A percentile compares a stretch with the other conserved stretches of the same genome.
phyloP scores from a whole-genome alignment of 306 rosid genomes.

The barrel medic (Medicago truncatula) region DNA sequence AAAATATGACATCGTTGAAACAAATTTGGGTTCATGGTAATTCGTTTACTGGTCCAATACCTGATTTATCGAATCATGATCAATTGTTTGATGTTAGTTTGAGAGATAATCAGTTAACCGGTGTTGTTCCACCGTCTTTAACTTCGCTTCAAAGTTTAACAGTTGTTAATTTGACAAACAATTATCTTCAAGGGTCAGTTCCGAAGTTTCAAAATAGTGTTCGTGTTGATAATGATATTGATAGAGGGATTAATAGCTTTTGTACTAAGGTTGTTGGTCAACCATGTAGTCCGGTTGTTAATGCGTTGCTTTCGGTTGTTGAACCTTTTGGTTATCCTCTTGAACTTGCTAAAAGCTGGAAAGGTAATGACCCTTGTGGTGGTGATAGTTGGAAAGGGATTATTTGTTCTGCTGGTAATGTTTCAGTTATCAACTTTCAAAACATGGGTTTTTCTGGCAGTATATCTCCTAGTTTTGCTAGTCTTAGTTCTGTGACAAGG shows the following conservation, averaged over 20 bases:
- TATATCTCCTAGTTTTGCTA: not conserved
- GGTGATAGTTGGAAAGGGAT: not conserved
- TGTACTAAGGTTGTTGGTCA: constrained; percentile 51
- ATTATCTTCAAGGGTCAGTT: constrained; percentile 74
- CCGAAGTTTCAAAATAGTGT: constrained; percentile 58
- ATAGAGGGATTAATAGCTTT: constrained; percentile 48
- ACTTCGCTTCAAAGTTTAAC: constrained; percentile 44
- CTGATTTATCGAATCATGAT: constrained; percentile 58
- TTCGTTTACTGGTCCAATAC: constrained; percentile 78
- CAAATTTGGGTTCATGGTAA: constrained; percentile 70
- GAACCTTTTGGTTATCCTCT: constrained; percentile 63
- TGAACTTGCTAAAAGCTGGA: not conserved
- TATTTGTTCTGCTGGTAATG: not conserved
- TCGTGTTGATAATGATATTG: constrained; percentile 44
- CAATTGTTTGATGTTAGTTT: constrained; percentile 49
- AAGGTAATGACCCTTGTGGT: not conserved
- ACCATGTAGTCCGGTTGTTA: constrained; percentile 61
- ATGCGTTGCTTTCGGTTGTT: constrained; percentile 54
- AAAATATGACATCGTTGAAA: constrained; percentile 58
- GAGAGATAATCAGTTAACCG: constrained; percentile 75
- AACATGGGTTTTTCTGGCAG: not conserved
- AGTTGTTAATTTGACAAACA: constrained; percentile 71
- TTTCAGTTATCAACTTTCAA: not conserved
- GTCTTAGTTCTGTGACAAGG: not conserved
- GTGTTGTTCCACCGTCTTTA: constrained; percentile 73